Base-by-base conservation (phyloP, 108 stramenopile species). In the Mediolabrus comicus region DNA sequence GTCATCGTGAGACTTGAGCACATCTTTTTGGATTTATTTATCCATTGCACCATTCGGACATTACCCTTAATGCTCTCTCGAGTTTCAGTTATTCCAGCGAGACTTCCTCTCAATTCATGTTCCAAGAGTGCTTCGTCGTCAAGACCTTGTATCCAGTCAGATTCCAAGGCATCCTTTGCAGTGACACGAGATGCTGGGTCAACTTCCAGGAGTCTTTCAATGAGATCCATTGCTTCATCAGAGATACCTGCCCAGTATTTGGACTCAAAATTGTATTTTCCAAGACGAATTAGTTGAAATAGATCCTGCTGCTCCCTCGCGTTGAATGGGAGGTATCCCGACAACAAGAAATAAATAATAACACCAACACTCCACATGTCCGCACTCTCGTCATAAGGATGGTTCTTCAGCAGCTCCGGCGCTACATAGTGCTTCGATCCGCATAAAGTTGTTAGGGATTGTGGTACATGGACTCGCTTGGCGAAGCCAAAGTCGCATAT, bases 231-330 rank as follows among this genome's bases (percentile, higher is more conserved):
- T 14, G 97, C 96, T 16, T 87, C 87, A 41, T 86, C 57, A 0
- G 92, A 94, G 27, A 98, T 74, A 59, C 92, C 91, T 22, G 97
- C 97, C 97, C 98, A 98, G 10, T 86, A 82, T 11, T 97, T 96
- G 71, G 36, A 13, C 27, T 63, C 53, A 67, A 85, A 85, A n/a
- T 54, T 26, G 59, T 36, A 79, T 46, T 71, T 49, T 31, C 79
- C 82, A 38, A 64, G 65, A 24, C 72, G 70, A 32, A 79, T 74
- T 13, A 71, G 53, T 29, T 77, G 51, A 59, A 77, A 77, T 35
- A 65, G 69, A 9, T 69, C 75, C 36, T 77, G 46, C 32, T 77
- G 68, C 28, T 51, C 59, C 8, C 59, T 56, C 1, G 59, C 68
- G 35, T 77, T 59, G 33, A 77, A 77, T 1, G 75, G 75, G 25